Conservation (phyloP, 176 grass and related monocot species). For the Aechmea fasciata region DNA sequence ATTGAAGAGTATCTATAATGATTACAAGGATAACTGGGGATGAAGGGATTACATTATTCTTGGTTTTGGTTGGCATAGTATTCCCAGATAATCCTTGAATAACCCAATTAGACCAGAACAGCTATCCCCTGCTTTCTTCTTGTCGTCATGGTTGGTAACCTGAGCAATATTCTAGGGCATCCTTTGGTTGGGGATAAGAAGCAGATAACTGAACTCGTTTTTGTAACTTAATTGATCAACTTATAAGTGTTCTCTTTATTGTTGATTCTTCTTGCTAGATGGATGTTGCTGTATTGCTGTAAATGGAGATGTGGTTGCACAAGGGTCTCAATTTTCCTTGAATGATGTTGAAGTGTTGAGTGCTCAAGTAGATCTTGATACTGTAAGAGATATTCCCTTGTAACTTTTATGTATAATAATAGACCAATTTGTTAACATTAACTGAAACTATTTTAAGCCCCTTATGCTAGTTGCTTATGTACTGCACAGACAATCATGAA, state of each 20-base stretch:
- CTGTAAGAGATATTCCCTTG: slow-evolving; percentile 37
- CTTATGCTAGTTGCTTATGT: background rate
- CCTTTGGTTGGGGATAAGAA: no score
- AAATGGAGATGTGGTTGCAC: slow-evolving; percentile 85
- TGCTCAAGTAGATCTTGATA: slow-evolving; percentile 90
- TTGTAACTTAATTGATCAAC: background rate
- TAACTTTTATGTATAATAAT: background rate
- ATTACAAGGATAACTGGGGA: no score
- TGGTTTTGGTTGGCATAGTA: no score
- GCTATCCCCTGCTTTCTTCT: no score
- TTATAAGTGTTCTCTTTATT: slow-evolving; percentile 12
- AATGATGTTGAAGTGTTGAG: slow-evolving; percentile 92
- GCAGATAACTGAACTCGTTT: no score
- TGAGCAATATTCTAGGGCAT: no score
- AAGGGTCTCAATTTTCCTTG: slow-evolving; percentile 93
- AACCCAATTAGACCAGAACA: no score
- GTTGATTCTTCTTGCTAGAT: slow-evolving; percentile 31
- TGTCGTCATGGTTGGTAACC: no score
- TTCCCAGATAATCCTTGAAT: no score
- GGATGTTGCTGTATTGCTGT: slow-evolving; percentile 88
- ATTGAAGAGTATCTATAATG: no score
- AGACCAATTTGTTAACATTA: background rate
- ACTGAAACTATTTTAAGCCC: background rate
- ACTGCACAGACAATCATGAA: no score
- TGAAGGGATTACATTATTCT: no score